Evolutionary conservation across 805 yeast species (phyloP), one percentile per base, ranked within the genome.

Genomic region (Teunomyces lycoperdinae): DNA sequence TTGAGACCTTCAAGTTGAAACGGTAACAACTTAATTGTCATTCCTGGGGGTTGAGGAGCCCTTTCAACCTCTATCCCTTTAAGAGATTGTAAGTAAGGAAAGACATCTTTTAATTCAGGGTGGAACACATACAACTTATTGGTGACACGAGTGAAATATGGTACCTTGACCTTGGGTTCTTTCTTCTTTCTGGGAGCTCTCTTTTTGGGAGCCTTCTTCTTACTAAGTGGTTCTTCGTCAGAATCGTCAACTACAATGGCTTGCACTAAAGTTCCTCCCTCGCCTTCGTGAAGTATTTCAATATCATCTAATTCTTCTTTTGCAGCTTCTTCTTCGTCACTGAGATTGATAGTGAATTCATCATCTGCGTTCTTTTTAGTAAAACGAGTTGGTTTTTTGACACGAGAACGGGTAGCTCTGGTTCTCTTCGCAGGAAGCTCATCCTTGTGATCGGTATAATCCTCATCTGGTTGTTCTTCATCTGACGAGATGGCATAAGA

Each of bases 1-100:
- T 86, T 80, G 42, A 94, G 72, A 14, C 99, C 99, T 70, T 94
- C 99, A 11, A 81, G 71, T 67, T 94, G 99, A 67, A 94, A 94
- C 0, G 97, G 98, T 27, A 94, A 72, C 33, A 94, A 66, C 27
- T 75, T 76, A 41, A 89, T 77, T 1, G 78, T 78, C 87, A 92
- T 81, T 8, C 87, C 90, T 1, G 71, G 76, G 0, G 99, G 98
- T 59, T 90, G 97, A 9, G 67, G 70, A 0, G 90, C 87, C 43
- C 78, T 65, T 51, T 77, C 78, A 0, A 83, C 81, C 28, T 64
- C 65, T 38, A 81, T 78, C 11, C 59, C 56, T 9, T 77, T 75
- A 3, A 76, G 64, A 1, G 71, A 64, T 40, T 73, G 80, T 44
- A 92, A 71, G 47, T 79, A 77, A 0, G 85, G 80, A 60, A 94